Base-by-base conservation (phyloP, 257 asterid species). In the Pogostemon cablin region DNA sequence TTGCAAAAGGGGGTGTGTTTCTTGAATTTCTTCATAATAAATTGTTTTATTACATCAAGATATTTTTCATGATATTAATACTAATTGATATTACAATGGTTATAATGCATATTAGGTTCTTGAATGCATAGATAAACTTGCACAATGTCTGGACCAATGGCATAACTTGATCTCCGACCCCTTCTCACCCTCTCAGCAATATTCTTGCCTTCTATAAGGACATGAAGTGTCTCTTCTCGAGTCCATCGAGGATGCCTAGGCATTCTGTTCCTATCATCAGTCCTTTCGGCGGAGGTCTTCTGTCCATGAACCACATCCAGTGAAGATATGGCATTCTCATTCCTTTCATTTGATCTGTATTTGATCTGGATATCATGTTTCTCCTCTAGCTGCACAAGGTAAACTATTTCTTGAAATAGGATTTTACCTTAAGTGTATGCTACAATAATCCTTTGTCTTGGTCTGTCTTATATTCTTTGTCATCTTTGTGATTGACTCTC, bases 161-260 rank as follows among this genome's bases (percentile, higher is more conserved):
- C 62, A 1, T 78, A 79, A 43, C 77, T 68, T 48, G 85, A 49
- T 59, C 78, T 67, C 43, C 88, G 62, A 3, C 96, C 82, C 79
- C 68, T 80, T 48, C 72, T 49, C 67, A 83, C 88, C 58, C 87
- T 79, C 25, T 75, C 96, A 3, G 88, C 90, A 47, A 79, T 54
- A 77, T 72, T 83, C 48, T 91, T 89, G 5, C 87, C 96, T 77
- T 87, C 84, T 73, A 89, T 82, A 20, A 91, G 90, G 48, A 89
- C 80, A n/a, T n/a, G n/a, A 42, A 91, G 68, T 0, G 92, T 91
- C 78, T 89, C 97, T 38, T 79, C 81, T 47, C 86, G 79, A 0
- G 87, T 91, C 97, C 97, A 91, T 35, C 97, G 80, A 10, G 97
- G 96, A 71, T 81, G 96, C 58, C 93, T 78, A 20, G 83, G 78